These are phyloP conservation scores for Aspergillus candidus DNA, from an alignment of 2,329 filamentous ascomycete genomes.

Conservation along the genomic window DNA sequence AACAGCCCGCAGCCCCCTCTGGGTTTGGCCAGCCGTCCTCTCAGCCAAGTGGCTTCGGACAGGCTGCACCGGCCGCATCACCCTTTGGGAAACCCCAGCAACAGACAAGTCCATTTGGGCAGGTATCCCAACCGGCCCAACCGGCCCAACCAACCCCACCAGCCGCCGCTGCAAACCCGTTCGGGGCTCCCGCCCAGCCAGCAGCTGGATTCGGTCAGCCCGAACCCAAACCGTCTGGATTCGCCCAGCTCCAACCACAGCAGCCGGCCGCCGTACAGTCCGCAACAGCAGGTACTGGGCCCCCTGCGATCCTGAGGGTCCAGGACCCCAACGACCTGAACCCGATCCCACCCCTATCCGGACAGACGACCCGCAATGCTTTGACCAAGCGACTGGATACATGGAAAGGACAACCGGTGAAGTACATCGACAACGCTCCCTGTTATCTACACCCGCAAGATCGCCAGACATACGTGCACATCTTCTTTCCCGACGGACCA, in stretches of 20 bases:
- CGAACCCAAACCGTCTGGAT: slow-evolving; percentile 2
- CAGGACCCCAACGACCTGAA: slow-evolving; percentile 26
- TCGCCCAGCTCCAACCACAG: slow-evolving; percentile 4
- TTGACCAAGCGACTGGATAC: slow-evolving; percentile 40
- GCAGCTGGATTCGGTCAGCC: slow-evolving; percentile 24
- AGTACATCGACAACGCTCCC: slow-evolving; percentile 51
- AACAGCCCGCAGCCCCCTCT: slow-evolving; percentile 25
- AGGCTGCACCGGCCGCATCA: slow-evolving; percentile 20
- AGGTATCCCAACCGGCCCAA: not conserved
- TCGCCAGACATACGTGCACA: slow-evolving; percentile 54
- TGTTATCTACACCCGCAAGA: slow-evolving; percentile 47
- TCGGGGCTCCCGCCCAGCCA: slow-evolving; percentile 23
- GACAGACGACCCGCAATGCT: slow-evolving; percentile 32
- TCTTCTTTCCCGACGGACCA: slow-evolving; percentile 69
- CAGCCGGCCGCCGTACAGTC: slow-evolving; percentile 2
- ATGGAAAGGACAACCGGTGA: slow-evolving; percentile 61
- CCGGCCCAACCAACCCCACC: slow-evolving; percentile 3
- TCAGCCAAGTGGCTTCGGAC: slow-evolving; percentile 28
- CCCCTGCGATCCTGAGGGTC: slow-evolving; percentile 22
- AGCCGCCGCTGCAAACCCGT: slow-evolving; percentile 20
- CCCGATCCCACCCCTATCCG: slow-evolving; percentile 32
- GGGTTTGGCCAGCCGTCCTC: slow-evolving; percentile 25
- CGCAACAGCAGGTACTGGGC: slow-evolving; percentile 18
- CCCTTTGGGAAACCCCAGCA: slow-evolving; percentile 25
- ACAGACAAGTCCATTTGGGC: slow-evolving; percentile 27